Base-by-base conservation (phyloP, 2,329 filamentous ascomycete genomes). In the Botrytis sinoallii region DNA sequence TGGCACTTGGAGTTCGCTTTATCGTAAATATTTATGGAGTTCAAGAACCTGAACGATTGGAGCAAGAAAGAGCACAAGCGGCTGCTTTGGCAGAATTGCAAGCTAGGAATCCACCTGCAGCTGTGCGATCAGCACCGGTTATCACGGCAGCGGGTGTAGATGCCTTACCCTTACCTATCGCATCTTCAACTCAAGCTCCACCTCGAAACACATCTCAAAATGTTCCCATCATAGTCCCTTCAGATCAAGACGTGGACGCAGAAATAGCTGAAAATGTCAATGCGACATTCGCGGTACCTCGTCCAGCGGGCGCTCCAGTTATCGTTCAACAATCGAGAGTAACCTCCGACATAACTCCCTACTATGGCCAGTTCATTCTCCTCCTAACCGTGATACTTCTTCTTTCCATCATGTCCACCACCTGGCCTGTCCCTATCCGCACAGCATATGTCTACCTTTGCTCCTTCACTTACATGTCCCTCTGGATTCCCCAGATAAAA, bases 401-500 rank as follows among this genome's bases (percentile, higher is more conserved):
- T 78, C 80, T 91, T 38, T 86, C 86, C 64, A 84, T 90, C 48
- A 88, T 88, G 20, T 89, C 90, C 10, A 84, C 85, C 29, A 88
- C 88, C 2, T 92, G 90, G 89, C 87, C 89, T 70, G 84, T 87
- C 1, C 81, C 82, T 12, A 80, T 88, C 60, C 88, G 90, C 52
- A 84, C 86, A 38, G 80, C 84, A 69, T 91, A 91, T 80, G 84
- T 89, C 78, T 89, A 95, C 80, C 76, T 86, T 4, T 84, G 97
- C 35, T 87, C 89, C 3, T 89, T 95, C 78, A 77, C 88, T 71
- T 98, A 98, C 81, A 88, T 98, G 63, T 97, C 95, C 32, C 91
- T 98, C 80, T 98, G 95, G 95, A 81, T 91, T 0, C 95, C 96
- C 0, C 96, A 99, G 82, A 97, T 98, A 77, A 89, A 92, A 80